Evolutionary conservation across 305 asterid species (phyloP), one percentile per base, ranked within the genome.

Genomic region (Fraxinus latifolia): DNA sequence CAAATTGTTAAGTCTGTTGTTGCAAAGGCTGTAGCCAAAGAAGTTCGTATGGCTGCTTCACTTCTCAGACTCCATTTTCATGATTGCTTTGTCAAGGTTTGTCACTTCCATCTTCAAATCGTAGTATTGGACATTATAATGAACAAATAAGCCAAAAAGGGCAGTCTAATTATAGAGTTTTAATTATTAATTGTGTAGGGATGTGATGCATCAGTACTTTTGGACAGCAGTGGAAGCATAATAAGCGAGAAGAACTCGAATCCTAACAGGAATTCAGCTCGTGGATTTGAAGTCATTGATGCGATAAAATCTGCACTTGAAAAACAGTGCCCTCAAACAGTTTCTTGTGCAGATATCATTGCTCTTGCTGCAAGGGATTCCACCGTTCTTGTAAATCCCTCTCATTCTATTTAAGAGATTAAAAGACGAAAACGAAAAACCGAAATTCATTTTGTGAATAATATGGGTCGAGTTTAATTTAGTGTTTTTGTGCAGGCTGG

Each of bases 21-120:
- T 34, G 91, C 94, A 0, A 90, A 92, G 80, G 98, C 97, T 1
- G 97, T 95, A 9, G 91, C 94, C 11, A 88, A 72, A 85, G 97
- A 95, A 75, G 86, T 97, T n/a, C 95, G 98, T 27, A 93, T 95
- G 97, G 98, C 98, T 70, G 98, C 98, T 83, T 95, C 98, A 7
- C 91, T 95, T 79, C 67, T 93, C 70, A 87, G 98, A 89, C 98
- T 95, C 60, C 98, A 93, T 81, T 95, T 95, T 82, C 98, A 95
- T 47, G 98, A 95, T 78, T 95, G 98, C 86, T 93, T 95, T 85
- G 98, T 93, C 79, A 84, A 92, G 97, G 98, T 95, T 77, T 65
- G 86, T 27, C 72, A 11, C 60, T 78, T 6, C 5, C 60, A 3
- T 50, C 60, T 39, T 8, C 12, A 1, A 8, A 39, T 8, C 47